Conservation (phyloP, 768 basidiomycete species). For the Suillus clintonianus region DNA sequence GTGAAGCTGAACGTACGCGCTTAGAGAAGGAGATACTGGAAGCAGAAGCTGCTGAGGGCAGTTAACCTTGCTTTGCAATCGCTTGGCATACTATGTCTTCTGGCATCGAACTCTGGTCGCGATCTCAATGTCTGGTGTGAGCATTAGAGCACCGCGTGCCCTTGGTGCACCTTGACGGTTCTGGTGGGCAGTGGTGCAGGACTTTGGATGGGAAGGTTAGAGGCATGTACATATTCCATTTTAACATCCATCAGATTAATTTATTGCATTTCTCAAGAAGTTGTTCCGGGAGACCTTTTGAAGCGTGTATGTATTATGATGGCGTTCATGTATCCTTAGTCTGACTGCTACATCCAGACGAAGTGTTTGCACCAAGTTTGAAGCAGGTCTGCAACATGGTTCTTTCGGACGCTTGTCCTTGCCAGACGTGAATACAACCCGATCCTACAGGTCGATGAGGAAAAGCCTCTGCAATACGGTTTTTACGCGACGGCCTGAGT, state of each 20-base stretch:
- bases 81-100: neutral
- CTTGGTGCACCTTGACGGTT: neutral
- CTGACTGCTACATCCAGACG: neutral
- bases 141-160: neutral
- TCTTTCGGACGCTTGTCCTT: neutral
- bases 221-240: neutral
- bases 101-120: neutral
- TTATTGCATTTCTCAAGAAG: neutral
- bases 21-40: conserved; percentile 78
- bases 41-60: conserved; percentile 53
- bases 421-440: neutral
- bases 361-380: neutral
- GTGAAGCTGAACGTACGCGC: conserved; percentile 78
- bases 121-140: neutral
- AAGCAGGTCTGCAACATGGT: neutral
- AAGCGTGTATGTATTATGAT: neutral
- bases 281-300: neutral
- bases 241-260: neutral
- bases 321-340: neutral
- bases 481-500: neutral
- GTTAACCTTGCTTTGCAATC: neutral
- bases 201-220: neutral
- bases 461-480: neutral
- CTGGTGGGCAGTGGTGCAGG: neutral
- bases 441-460: neutral